Evolutionary conservation across 2,329 filamentous ascomycete genomes (phyloP).

Genomic region (Daldinia eschscholtzii): DNA sequence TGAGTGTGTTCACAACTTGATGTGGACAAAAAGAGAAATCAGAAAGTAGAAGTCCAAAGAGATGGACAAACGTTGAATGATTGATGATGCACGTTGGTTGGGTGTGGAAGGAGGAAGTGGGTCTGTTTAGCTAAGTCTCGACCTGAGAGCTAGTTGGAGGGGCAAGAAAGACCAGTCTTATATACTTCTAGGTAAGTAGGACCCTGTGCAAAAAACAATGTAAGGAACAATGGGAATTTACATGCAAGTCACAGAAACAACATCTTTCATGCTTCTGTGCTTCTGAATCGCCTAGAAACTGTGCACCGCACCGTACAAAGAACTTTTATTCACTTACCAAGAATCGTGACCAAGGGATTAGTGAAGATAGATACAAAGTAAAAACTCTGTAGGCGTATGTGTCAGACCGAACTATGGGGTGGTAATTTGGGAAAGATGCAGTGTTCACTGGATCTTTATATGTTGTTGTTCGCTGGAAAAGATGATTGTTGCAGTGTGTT

Average conservation of each 20-base stretch:
- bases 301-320: not conserved
- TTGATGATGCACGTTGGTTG: constrained; percentile 15
- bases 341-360: not conserved
- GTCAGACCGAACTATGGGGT: not conserved
- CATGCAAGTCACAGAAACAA: constrained; percentile 3
- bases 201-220: not conserved
- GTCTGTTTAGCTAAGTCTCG: not conserved
- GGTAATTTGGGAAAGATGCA: not conserved
- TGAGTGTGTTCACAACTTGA: constrained; percentile 1
- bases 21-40: constrained; percentile 3
- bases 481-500: constrained; percentile 8
- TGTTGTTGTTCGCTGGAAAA: not conserved
- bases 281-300: not conserved
- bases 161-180: constrained; percentile 1
- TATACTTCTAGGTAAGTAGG: not conserved
- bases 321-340: not conserved
- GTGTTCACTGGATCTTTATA: not conserved
- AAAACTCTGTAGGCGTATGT: not conserved
- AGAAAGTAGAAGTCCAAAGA: constrained; percentile 8
- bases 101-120: constrained; percentile 2
- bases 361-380: not conserved
- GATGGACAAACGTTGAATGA: constrained; percentile 2
- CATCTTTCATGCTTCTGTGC: not conserved
- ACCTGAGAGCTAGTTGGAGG: constrained; percentile 19
- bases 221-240: not conserved